Conservation (phyloP, 148 eudicot species). For the Camellia japonica region DNA sequence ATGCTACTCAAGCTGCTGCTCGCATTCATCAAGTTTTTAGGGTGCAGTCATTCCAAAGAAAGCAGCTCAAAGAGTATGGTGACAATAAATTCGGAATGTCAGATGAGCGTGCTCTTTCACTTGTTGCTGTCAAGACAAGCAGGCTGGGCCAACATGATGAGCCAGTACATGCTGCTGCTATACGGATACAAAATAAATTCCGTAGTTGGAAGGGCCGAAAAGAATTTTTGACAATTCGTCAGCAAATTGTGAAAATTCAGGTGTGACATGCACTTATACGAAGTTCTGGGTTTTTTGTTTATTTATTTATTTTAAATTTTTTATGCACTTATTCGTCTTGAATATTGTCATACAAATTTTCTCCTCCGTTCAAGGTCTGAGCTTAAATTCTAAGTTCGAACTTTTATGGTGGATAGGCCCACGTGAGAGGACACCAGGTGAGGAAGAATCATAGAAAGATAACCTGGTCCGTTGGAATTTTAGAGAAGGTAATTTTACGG, state of each 20-base stretch:
- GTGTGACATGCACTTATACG: conserved; percentile 26
- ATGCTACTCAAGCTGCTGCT: conserved; percentile 88
- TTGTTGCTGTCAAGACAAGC: conserved; percentile 41
- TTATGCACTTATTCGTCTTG: background rate
- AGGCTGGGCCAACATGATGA: conserved; percentile 47
- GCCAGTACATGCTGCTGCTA: conserved; percentile 65
- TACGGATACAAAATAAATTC: conserved; percentile 68
- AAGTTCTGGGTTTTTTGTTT: background rate
- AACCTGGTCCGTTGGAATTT: conserved; percentile 84
- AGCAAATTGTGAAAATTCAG: conserved; percentile 79
- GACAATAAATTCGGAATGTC: conserved; percentile 36
- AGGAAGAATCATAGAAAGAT: conserved; percentile 70
- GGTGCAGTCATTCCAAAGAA: conserved; percentile 75
- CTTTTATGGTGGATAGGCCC: conserved; percentile 51
- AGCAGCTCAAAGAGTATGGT: conserved; percentile 46
- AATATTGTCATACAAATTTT: background rate
- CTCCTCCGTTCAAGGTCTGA: background rate
- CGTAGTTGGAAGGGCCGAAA: conserved; percentile 76
- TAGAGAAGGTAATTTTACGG: conserved; percentile 79
- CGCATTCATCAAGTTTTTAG: conserved; percentile 84
- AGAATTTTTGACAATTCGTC: conserved; percentile 59
- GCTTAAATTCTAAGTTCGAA: conserved; percentile 1
- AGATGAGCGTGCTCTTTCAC: conserved; percentile 64
- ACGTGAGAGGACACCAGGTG: conserved; percentile 83
- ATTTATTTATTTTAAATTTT: background rate